A percentile compares a stretch with the other conserved stretches of the same genome.
These are phyloP conservation scores for Penicillium palitans DNA, from an alignment of 2,329 filamentous ascomycete species.

Conservation along the genomic window DNA sequence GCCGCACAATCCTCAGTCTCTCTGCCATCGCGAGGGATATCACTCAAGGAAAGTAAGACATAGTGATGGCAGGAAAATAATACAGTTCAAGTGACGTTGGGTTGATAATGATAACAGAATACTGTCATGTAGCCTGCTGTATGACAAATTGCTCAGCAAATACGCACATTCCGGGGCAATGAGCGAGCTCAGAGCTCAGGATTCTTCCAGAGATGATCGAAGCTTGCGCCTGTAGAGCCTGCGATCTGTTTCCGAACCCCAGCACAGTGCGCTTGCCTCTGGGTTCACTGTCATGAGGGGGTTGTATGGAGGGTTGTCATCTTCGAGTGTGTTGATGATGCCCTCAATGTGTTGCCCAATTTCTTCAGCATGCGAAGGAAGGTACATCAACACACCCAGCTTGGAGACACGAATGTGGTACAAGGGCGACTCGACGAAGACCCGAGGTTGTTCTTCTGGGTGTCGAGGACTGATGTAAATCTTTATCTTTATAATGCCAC, in stretches of 20 bases:
- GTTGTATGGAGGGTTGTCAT: slow-evolving; percentile 84
- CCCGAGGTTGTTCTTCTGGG: slow-evolving; percentile 82
- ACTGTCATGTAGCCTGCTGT: too few species aligned
- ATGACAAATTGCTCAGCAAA: background rate
- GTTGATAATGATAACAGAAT: background rate
- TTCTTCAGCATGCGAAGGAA: slow-evolving; percentile 69
- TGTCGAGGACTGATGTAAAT: slow-evolving; percentile 81
- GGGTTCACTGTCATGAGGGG: slow-evolving; percentile 83
- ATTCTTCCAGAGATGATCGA: slow-evolving; percentile 42
- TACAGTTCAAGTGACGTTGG: background rate
- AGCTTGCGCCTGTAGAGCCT: slow-evolving; percentile 82
- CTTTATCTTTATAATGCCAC: slow-evolving; percentile 80
- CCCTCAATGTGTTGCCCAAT: slow-evolving; percentile 80
- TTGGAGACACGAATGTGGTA: slow-evolving; percentile 85
- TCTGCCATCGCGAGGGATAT: background rate
- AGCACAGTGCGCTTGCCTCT: slow-evolving; percentile 82
- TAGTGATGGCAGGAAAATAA: background rate
- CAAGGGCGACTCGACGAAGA: slow-evolving; percentile 74
- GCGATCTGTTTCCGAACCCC: slow-evolving; percentile 76
- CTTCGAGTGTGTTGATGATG: slow-evolving; percentile 79
- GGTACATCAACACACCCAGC: slow-evolving; percentile 82
- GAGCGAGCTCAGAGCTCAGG: background rate
- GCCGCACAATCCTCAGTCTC: background rate
- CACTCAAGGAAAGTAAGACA: background rate
- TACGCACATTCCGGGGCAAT: background rate